Percentiles rank a stretch among this genome's conserved stretches.
Evolutionary conservation across 2,329 filamentous ascomycete genomes (phyloP).

Genomic region (Scolecobasidium constrictum): DNA sequence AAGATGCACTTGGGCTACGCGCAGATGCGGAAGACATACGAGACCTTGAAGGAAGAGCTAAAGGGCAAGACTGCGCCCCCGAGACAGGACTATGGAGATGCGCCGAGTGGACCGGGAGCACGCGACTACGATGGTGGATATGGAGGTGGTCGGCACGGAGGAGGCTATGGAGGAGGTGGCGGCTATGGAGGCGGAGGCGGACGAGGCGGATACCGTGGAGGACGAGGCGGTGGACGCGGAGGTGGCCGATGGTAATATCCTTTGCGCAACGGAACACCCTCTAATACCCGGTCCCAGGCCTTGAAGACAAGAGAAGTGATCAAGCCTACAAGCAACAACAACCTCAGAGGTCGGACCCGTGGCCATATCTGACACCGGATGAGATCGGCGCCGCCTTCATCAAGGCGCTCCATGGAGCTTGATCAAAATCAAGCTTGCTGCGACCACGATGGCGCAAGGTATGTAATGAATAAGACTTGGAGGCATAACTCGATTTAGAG

Average conservation of each 20-base stretch:
- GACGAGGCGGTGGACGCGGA: slow-evolving; percentile 4
- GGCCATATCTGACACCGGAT: no score
- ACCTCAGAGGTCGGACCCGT: no score
- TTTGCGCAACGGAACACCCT: no score
- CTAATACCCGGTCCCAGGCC: no score
- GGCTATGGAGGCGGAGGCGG: slow-evolving; percentile 4
- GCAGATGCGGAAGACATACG: slow-evolving; percentile 91
- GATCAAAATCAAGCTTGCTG: no score
- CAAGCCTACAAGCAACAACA: no score
- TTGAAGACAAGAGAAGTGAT: no score
- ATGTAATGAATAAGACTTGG: no score
- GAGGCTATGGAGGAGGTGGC: slow-evolving; percentile 2
- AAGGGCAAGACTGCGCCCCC: slow-evolving; percentile 56
- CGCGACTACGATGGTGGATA: slow-evolving; percentile 20
- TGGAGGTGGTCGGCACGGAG: slow-evolving; percentile 15
- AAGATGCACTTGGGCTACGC: slow-evolving; percentile 99
- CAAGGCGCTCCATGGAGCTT: no score
- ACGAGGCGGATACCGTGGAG: slow-evolving; percentile 4
- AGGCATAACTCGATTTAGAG: no score
- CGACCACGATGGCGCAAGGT: no score
- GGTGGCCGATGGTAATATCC: background rate
- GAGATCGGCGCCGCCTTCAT: no score
- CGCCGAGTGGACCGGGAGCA: slow-evolving; percentile 27
- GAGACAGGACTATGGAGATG: slow-evolving; percentile 35
- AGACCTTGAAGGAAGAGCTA: slow-evolving; percentile 77